Evolutionary conservation across 495 filamentous ascomycete species (phyloP).

Genomic region (Hypoxylon crocopeplum): DNA sequence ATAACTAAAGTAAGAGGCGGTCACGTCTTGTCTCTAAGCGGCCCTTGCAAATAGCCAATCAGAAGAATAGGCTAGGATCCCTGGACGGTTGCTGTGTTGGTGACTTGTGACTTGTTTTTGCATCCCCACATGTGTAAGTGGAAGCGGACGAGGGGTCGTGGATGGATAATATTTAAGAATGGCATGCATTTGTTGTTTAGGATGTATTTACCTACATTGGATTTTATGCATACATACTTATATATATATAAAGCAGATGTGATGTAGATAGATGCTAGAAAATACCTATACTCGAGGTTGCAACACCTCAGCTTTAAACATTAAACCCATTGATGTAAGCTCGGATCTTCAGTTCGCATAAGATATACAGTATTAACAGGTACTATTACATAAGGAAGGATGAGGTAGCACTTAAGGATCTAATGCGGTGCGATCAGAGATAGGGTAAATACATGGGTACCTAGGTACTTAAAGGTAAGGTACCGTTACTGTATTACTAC

Average conservation of each 20-base stretch:
- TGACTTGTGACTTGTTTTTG: slow-evolving; percentile 36
- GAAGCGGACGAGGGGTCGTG: slow-evolving; percentile 23
- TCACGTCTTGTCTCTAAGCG: slow-evolving; percentile 14
- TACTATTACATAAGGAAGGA: neutral
- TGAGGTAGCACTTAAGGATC: neutral
- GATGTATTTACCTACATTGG: too few species aligned
- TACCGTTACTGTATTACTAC: too few species aligned
- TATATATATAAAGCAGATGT: too few species aligned
- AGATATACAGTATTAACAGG: too few species aligned
- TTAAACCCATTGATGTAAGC: too few species aligned
- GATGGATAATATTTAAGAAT: too few species aligned
- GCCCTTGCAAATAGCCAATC: slow-evolving; percentile 10
- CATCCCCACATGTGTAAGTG: slow-evolving; percentile 23
- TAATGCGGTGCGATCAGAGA: neutral
- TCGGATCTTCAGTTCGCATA: too few species aligned
- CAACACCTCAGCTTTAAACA: too few species aligned
- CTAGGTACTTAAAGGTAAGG: too few species aligned
- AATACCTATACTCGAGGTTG: too few species aligned
- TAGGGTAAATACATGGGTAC: neutral
- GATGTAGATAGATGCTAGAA: neutral
- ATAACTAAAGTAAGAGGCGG: slow-evolving; percentile 10
- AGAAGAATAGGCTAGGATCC: slow-evolving; percentile 1
- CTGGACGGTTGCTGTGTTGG: slow-evolving; percentile 29
- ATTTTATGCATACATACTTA: too few species aligned
- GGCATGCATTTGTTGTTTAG: too few species aligned